Base-by-base conservation (phyloP, 345 rosid species). In the Citropsis articulata region DNA sequence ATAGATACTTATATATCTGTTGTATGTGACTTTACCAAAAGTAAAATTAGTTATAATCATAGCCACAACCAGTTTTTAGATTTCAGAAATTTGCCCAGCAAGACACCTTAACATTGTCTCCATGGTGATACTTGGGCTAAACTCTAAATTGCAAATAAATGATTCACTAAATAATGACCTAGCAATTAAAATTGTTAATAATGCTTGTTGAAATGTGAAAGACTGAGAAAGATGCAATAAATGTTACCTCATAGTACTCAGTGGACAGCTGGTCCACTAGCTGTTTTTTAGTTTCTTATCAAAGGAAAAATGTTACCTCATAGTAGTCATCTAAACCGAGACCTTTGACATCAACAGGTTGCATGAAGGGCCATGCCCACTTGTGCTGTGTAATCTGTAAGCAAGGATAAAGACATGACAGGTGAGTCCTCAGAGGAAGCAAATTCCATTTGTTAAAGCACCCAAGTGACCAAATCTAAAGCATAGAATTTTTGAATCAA, bases 301-400 rank as follows among this genome's bases (percentile, higher is more conserved):
- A 42, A 42, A 45, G 18, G 5, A 13, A 45, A 72, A 76, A 33
- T n/a, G 2, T 81, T 85, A 90, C 96, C 97, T 92, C 86, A 75
- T 81, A 93, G 85, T 95, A 95, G 84, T 93, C 99, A 84, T 91
- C 76, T 79, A 95, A 85, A 76, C 93, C 93, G 86, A 92, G 97
- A 76, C 93, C 90, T 83, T 87, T 86, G 45, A 91, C 99, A 83
- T 95, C 93, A 48, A 96, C 99, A 64, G 99, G 97, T 75, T 94
- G 87, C 95, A 84, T 83, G 82, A 96, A 96, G 3, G 98, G 99
- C 92, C 89, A 86, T 21, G 97, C 98, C 87, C 91, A 91, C 86
- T 81, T 90, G 85, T 92, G 99, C 87, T 88, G 95, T 6, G 95
- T 92, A 69, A 94, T 81, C 99, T 96, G 90, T 40, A 57, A 77